Percentiles rank a stretch among this genome's conserved stretches.
Evolutionary conservation across 805 yeast genomes (phyloP).

Genomic region (Pichia manshurica): DNA sequence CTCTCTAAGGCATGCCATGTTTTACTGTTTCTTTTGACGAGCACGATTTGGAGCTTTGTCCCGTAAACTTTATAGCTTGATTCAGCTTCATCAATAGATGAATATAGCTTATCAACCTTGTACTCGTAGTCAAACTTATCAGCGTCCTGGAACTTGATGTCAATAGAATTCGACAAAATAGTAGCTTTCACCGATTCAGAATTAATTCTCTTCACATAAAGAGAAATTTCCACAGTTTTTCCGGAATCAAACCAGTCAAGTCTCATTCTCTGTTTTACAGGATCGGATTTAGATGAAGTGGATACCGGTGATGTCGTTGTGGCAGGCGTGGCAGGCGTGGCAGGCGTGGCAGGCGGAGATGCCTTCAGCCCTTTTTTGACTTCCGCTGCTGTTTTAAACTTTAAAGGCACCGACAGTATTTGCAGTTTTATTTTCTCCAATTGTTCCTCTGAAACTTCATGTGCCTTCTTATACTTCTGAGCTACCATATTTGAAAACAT

Average conservation of each 20-base stretch:
- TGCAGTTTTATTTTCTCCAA: constrained; percentile 4
- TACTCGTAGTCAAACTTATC: constrained; percentile 48
- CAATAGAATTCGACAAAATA: constrained; percentile 33
- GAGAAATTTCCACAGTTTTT: constrained; percentile 52
- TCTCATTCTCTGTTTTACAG: constrained; percentile 33
- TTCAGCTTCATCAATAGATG: constrained; percentile 40
- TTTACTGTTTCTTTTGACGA: constrained; percentile 10
- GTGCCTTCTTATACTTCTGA: constrained; percentile 29
- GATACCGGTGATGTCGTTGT: no score
- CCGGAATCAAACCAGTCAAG: constrained; percentile 73
- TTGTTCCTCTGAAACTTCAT: constrained; percentile 26
- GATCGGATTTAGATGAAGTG: background rate
- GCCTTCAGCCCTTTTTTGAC: no score
- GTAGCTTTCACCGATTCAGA: constrained; percentile 40
- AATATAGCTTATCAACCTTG: constrained; percentile 47
- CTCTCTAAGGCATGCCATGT: constrained; percentile 1
- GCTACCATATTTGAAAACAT: constrained; percentile 43
- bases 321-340: no score
- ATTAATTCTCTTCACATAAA: constrained; percentile 66
- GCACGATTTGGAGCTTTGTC: constrained; percentile 59
- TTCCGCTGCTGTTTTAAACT: background rate
- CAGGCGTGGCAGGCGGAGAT: no score
- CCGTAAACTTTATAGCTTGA: constrained; percentile 50
- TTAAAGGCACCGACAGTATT: background rate
- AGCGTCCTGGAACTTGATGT: constrained; percentile 43